Conservation (phyloP, 306 rosid genomes). For the Bauhinia variegata region DNA sequence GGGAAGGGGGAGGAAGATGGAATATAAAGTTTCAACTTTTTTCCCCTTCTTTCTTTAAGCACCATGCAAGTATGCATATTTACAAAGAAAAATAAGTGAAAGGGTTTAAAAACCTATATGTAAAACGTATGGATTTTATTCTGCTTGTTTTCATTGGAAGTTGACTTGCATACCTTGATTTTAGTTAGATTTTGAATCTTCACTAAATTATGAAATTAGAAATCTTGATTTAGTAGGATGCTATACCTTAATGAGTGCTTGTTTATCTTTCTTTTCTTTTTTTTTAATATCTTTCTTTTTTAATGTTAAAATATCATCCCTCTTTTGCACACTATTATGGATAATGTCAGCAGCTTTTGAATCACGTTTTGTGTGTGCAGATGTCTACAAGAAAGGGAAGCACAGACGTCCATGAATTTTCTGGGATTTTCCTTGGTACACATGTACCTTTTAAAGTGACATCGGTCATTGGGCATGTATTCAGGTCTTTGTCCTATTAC, state of each 20-base stretch:
- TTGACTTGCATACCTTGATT: neutral
- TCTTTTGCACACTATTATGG: conserved; percentile 2
- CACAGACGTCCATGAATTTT: conserved; percentile 86
- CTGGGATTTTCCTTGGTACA: conserved; percentile 64
- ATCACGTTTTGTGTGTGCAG: conserved; percentile 50
- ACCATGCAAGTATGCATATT: neutral
- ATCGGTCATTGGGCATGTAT: conserved; percentile 93
- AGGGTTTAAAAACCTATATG: neutral
- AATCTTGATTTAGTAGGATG: conserved; percentile 1
- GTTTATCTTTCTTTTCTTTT: conserved; percentile 11
- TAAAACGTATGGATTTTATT: neutral
- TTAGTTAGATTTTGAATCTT: conserved; percentile 12
- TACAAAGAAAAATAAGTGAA: no score
- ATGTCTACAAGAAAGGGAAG: conserved; percentile 87
- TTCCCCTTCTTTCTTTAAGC: neutral
- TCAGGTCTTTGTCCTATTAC: conserved; percentile 66
- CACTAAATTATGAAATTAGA: neutral
- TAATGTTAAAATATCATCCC: conserved; percentile 3
- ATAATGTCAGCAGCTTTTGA: conserved; percentile 19
- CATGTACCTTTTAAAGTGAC: conserved; percentile 75
- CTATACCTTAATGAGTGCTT: neutral
- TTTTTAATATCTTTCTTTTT: neutral
- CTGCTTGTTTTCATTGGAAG: neutral
- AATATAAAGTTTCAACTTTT: no score
- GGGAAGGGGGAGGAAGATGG: no score